These are phyloP conservation scores for Trichosanthes cucumerina DNA, from an alignment of 306 rosid genomes.

Conservation along the genomic window DNA sequence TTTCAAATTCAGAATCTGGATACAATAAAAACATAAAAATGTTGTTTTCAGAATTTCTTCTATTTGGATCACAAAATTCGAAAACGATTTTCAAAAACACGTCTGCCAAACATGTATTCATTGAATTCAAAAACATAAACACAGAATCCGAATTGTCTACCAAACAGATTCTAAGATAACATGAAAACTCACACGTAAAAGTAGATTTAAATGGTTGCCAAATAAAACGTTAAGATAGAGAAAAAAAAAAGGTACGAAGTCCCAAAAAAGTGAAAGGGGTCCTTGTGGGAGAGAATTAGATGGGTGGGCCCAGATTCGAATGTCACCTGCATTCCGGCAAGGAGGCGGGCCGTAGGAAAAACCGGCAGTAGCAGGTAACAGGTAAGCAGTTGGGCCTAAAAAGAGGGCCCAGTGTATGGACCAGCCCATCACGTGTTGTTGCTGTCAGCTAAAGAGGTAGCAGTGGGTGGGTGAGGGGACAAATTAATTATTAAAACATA, in stretches of 20 bases:
- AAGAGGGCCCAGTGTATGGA: constrained; percentile 11
- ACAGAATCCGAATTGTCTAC: no score
- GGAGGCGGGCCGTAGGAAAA: not conserved
- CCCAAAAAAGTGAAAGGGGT: not conserved
- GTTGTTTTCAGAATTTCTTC: no score
- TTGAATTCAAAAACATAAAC: no score
- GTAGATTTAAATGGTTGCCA: no score
- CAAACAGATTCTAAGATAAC: no score
- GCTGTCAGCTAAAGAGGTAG: constrained; percentile 23
- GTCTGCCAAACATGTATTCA: no score
- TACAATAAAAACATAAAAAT: no score
- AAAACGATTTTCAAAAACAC: no score
- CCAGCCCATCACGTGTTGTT: constrained; percentile 28
- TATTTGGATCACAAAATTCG: no score
- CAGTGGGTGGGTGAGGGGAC: constrained; percentile 26
- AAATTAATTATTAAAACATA: not conserved
- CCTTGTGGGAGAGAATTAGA: not conserved
- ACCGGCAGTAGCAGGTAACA: constrained; percentile 11
- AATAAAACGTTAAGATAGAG: no score
- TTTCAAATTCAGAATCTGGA: no score
- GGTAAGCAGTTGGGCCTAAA: constrained; percentile 10
- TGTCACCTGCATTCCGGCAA: constrained; percentile 19
- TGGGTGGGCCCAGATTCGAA: constrained; percentile 4
- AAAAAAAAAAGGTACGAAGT: not conserved
- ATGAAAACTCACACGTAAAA: no score